Base-by-base conservation (phyloP, 2,329 filamentous ascomycete genomes). In the Fusarium proliferatum region DNA sequence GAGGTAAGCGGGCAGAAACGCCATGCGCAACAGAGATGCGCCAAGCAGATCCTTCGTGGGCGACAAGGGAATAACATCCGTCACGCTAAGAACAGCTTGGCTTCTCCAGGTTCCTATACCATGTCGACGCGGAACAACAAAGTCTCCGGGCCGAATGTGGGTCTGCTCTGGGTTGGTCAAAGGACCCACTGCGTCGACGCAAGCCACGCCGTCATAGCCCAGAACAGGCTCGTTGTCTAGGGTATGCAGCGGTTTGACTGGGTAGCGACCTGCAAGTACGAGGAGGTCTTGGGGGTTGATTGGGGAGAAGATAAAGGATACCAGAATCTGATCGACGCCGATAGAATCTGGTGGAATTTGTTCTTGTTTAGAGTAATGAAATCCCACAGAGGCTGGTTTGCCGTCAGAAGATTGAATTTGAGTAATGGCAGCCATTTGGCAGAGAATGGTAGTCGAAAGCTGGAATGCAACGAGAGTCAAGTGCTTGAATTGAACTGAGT, bases 241-340 rank as follows among this genome's bases (percentile, higher is more conserved):
- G 30, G 58, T 45, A 52, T 58, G 49, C 33, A 51, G 45, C 16
- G 69, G 69, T 19, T 66, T 69, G 15, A 72, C 66, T 16, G 69
- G 69, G 41, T 72, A 72, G 8, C 46, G 45, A 16, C 66, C 69
- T 34, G 69, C 66, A 28, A 72, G 55, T 1, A 72, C 69, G 9
- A 65, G 39, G 8, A 59, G 65, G 42, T 71, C 69, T 56, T 65
- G 69, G 9, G 69, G 69, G 33, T 69, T 72, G 30, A 72, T 66
- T 19, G 66, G 69, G 17, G 61, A 66, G 30, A 69, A 48, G 42
- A 61, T 38, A 5, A 64, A 64, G 8, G 64, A 67, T n/a, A 67
- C 59, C 2, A 67, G 28, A 39, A 63, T 28, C 11, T 58, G 28
- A 34, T 38, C 64, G 15, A 42, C 1, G 8, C 23, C 38, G 51